Evolutionary conservation across 2,329 filamentous ascomycete species (phyloP).

Genomic region (Exophiala oligosperma): DNA sequence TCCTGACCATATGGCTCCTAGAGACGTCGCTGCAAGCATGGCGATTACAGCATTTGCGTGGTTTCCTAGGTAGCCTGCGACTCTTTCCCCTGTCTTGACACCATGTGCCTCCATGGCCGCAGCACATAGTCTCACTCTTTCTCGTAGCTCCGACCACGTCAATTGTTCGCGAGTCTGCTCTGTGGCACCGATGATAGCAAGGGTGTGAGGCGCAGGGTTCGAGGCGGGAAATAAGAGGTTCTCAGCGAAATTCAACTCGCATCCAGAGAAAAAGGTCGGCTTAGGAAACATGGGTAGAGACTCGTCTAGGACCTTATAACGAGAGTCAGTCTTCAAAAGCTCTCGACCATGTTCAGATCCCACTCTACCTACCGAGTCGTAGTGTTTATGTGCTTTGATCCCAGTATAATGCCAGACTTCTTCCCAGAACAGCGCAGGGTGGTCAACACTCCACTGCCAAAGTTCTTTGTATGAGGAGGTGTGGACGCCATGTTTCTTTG

Average conservation of each 20-base stretch:
- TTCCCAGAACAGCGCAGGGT: slow-evolving; percentile 77
- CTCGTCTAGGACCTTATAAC: slow-evolving; percentile 64
- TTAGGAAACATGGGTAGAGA: slow-evolving; percentile 77
- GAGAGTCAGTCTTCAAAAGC: not conserved
- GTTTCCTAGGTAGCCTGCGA: slow-evolving; percentile 80
- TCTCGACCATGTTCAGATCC: not conserved
- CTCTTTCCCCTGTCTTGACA: slow-evolving; percentile 61
- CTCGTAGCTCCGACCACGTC: slow-evolving; percentile 78
- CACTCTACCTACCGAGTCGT: slow-evolving; percentile 36
- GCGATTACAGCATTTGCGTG: slow-evolving; percentile 83
- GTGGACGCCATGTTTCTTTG: slow-evolving; percentile 63
- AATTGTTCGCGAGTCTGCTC: slow-evolving; percentile 67
- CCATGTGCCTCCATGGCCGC: slow-evolving; percentile 67
- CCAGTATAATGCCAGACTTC: slow-evolving; percentile 82
- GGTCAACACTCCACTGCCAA: slow-evolving; percentile 79
- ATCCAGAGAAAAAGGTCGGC: slow-evolving; percentile 78
- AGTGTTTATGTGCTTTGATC: slow-evolving; percentile 66
- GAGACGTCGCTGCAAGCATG: slow-evolving; percentile 77
- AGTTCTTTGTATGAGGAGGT: slow-evolving; percentile 71
- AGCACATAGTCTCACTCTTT: slow-evolving; percentile 73
- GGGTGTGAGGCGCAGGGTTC: slow-evolving; percentile 56
- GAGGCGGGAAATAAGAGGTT: slow-evolving; percentile 80
- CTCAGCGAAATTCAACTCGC: slow-evolving; percentile 87
- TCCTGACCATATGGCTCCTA: slow-evolving; percentile 90
- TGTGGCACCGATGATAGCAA: slow-evolving; percentile 78